Base-by-base conservation (phyloP, 2,329 filamentous ascomycete genomes). In the Cladosporium sp. region DNA sequence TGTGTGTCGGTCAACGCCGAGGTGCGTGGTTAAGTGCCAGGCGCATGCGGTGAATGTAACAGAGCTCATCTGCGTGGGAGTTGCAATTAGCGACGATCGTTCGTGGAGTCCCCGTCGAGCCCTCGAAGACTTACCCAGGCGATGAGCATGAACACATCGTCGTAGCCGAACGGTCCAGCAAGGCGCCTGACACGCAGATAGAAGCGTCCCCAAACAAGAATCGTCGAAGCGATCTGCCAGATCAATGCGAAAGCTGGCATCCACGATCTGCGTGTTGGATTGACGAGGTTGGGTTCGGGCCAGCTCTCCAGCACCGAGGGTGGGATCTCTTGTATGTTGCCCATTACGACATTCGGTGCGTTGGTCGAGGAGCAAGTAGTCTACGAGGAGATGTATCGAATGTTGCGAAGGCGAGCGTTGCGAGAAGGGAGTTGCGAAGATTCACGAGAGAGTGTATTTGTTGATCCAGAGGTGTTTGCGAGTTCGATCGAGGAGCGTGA, bases 121-220 rank as follows among this genome's bases (percentile, higher is more conserved):
- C 8, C 3, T 37, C 4, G 7, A 15, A 3, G 12, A 41, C 40
- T 12, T 17, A 51, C 30, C 53, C 56, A 61, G n/a, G 54, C 59
- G 17, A 60, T 39, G 43, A 59, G 56, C 34, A 60, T 56, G 19
- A 61, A 49, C n/a, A 54, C 36, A 43, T 61, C 59, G 34, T 61
- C 58, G 2, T 51, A 51, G 27, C 58, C 58, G 34, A 58, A 60
- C 2, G 54, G 50, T 47, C 58, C 58, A 19, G 58, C 57, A 24
- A 55, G 34, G 13, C 51, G 55, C 20, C 54, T 52, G 9, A 52
- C 44, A 20, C 58, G 48, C 7, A 61, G 44, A 36, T 58, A 60
- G 18, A 60, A 58, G 15, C 58, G 51, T 7, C 48, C 56, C 20
- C 47, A 47, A n/a, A 59, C 49, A 24, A 61, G 39, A 4, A 61